Evolutionary conservation across 345 rosid genomes (phyloP).

Genomic region (Boechera retrofracta): DNA sequence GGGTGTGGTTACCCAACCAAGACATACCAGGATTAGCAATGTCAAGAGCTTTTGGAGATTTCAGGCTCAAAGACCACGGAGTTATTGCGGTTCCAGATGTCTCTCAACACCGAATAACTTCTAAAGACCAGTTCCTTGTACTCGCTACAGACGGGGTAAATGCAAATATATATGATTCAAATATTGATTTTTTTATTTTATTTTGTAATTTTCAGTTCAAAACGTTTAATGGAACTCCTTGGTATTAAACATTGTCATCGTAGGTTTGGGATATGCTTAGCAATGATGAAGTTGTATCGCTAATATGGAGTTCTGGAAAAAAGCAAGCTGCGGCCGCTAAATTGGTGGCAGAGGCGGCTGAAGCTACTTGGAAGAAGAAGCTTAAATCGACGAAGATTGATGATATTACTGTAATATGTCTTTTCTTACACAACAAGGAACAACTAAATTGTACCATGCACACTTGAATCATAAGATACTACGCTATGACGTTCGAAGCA

Average conservation of each 20-base stretch:
- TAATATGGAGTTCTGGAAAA: constrained; percentile 51
- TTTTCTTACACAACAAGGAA: constrained; percentile 55
- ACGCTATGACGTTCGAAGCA: constrained; percentile 13
- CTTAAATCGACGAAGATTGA: constrained; percentile 67
- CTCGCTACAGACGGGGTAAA: constrained; percentile 90
- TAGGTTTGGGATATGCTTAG: constrained; percentile 90
- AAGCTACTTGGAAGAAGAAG: constrained; percentile 66
- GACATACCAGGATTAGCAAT: constrained; percentile 94
- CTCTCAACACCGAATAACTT: constrained; percentile 54
- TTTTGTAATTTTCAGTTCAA: neutral
- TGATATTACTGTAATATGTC: constrained; percentile 73
- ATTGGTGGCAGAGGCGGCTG: constrained; percentile 75
- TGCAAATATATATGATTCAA: neutral
- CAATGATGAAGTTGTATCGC: constrained; percentile 62
- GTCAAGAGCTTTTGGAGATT: constrained; percentile 95
- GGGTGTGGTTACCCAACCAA: constrained; percentile 87
- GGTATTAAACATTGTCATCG: neutral
- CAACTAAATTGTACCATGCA: constrained; percentile 9
- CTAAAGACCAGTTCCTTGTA: constrained; percentile 66
- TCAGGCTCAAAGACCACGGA: constrained; percentile 71
- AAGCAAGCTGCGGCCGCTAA: constrained; percentile 53
- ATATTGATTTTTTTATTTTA: neutral
- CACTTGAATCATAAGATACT: constrained; percentile 26
- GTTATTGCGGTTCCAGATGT: constrained; percentile 75
- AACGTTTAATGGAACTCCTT: neutral